Evolutionary conservation across 2,329 filamentous ascomycete genomes (phyloP).

Genomic region (Microsporum canis): DNA sequence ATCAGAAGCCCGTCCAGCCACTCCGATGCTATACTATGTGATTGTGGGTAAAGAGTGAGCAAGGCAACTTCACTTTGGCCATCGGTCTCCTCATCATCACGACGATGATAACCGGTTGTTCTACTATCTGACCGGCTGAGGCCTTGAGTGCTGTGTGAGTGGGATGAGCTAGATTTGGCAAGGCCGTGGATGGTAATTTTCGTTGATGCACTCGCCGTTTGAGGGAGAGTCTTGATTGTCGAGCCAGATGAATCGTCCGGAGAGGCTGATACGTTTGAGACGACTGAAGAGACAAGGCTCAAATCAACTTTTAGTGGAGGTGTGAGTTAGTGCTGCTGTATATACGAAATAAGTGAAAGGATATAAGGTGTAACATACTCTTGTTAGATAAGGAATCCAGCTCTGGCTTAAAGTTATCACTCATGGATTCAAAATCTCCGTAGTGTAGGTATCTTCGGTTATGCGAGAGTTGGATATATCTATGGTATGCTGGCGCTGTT

Average conservation of each 20-base stretch:
- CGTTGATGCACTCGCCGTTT: constrained; percentile 41
- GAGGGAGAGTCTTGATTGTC: constrained; percentile 36
- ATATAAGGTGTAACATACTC: constrained; percentile 34
- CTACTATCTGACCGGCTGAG: constrained; percentile 9
- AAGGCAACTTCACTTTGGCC: constrained; percentile 56
- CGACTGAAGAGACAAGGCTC: constrained; percentile 76
- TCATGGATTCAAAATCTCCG: constrained; percentile 63
- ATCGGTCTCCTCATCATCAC: constrained; percentile 10
- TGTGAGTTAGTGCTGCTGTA: background rate
- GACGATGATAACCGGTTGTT: constrained; percentile 15
- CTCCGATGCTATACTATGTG: constrained; percentile 76
- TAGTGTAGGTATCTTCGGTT: constrained; percentile 87
- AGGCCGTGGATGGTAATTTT: constrained; percentile 89
- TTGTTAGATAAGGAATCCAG: constrained; percentile 67
- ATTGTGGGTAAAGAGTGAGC: constrained; percentile 69
- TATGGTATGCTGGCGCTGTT: constrained; percentile 50
- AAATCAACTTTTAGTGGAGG: constrained; percentile 55
- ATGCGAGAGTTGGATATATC: constrained; percentile 79
- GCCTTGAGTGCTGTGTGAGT: constrained; percentile 8
- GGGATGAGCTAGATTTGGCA: constrained; percentile 23
- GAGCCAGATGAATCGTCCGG: constrained; percentile 40
- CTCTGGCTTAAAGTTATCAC: constrained; percentile 49
- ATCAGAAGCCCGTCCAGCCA: constrained; percentile 94
- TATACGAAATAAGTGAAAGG: background rate
- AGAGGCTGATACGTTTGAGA: constrained; percentile 74